These are phyloP conservation scores for Hylodesmum podocarpum DNA, from an alignment of 306 rosid genomes.

Conservation along the genomic window DNA sequence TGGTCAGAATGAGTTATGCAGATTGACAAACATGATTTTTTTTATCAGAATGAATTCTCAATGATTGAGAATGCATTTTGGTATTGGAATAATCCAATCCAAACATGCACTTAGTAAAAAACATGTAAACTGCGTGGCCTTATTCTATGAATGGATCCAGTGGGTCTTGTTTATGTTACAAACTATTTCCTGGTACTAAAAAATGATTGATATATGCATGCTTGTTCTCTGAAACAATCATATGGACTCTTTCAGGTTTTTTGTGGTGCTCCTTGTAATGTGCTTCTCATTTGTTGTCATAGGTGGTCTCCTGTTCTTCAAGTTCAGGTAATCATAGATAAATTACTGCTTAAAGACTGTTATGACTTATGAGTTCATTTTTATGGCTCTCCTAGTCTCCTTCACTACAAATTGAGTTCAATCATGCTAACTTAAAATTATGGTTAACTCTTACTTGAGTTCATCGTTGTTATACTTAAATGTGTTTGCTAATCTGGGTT, in stretches of 20 bases:
- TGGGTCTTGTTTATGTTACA: conserved; percentile 8
- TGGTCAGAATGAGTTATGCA: no score
- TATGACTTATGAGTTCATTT: not conserved
- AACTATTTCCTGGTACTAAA: not conserved
- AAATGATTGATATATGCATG: conserved; percentile 4
- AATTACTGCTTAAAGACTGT: conserved; percentile 22
- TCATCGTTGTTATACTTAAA: conserved; percentile 27
- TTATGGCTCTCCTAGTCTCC: conserved; percentile 23
- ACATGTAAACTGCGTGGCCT: not conserved
- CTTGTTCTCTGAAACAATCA: conserved; percentile 14
- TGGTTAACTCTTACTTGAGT: conserved; percentile 10
- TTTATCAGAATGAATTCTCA: no score
- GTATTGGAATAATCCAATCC: no score
- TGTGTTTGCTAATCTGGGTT: conserved; percentile 36
- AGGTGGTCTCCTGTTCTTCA: conserved; percentile 88
- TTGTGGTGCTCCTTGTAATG: conserved; percentile 72
- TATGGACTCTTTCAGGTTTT: conserved; percentile 64
- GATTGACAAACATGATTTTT: no score
- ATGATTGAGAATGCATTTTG: no score
- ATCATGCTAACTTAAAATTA: not conserved
- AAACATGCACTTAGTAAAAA: not conserved
- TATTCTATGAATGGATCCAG: not conserved
- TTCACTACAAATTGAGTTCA: not conserved
- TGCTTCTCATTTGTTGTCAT: conserved; percentile 82
- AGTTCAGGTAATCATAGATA: conserved; percentile 63